Percentiles rank a stretch among this genome's conserved stretches.
phyloP scores from a whole-genome alignment of 257 asterid genomes.

The Nicotiana tomentosiformis region DNA sequence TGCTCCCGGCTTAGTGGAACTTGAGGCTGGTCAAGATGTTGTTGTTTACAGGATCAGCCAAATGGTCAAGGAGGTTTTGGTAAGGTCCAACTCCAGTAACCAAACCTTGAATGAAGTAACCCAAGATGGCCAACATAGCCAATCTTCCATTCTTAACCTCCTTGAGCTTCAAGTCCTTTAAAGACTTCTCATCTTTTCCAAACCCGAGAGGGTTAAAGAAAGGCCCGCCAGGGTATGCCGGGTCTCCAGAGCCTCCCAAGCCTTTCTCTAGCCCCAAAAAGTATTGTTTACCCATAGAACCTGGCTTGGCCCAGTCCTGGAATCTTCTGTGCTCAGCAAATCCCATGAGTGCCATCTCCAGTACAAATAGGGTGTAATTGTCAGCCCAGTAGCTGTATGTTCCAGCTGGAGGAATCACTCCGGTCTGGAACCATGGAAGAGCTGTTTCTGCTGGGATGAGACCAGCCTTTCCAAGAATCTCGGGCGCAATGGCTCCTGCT shows the following conservation, averaged over 20 bases:
- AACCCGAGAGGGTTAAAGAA: slow-evolving; percentile 13
- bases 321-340: slow-evolving; percentile 89
- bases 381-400: slow-evolving; percentile 93
- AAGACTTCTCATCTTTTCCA: slow-evolving; percentile 9
- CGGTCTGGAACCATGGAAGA: slow-evolving; percentile 89
- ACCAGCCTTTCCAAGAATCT: slow-evolving; percentile 73
- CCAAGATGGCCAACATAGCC: slow-evolving; percentile 91
- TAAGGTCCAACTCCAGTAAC: slow-evolving; percentile 88
- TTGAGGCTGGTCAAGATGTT: slow-evolving; percentile 81
- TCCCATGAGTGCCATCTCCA: slow-evolving; percentile 91
- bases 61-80: slow-evolving; percentile 80
- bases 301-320: slow-evolving; percentile 85
- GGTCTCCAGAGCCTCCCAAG: slow-evolving; percentile 71
- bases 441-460: slow-evolving; percentile 83
- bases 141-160: slow-evolving; percentile 90
- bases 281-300: slow-evolving; percentile 86
- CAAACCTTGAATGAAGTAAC: slow-evolving; percentile 75
- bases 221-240: slow-evolving; percentile 17
- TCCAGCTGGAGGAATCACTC: slow-evolving; percentile 92
- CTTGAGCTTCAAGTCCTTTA: slow-evolving; percentile 50
- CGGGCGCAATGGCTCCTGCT: slow-evolving; percentile 79
- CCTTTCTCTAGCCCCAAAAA: slow-evolving; percentile 79
- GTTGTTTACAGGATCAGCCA: slow-evolving; percentile 88
- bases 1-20: slow-evolving; percentile 54
- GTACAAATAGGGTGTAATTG: slow-evolving; percentile 61